phyloP scores from a whole-genome alignment of 2,329 filamentous ascomycete species.

The Fusarium nelsonii region DNA sequence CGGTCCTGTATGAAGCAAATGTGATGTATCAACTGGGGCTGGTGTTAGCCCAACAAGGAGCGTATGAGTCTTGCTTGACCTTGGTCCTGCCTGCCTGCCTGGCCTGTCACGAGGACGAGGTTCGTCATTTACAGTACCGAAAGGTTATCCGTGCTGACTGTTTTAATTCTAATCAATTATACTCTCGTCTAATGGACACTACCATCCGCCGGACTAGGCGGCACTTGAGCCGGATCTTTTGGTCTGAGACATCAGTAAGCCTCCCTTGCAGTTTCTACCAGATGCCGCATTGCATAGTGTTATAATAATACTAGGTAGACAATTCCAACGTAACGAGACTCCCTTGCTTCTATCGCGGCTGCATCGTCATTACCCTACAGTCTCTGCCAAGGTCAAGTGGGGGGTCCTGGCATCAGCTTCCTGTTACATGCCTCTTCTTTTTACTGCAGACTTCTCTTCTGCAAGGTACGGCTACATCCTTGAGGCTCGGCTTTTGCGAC shows the following conservation, averaged over 20 bases:
- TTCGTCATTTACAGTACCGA: not conserved
- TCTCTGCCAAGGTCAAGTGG: conserved; percentile 6
- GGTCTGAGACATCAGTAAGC: conserved; percentile 2
- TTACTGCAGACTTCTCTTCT: conserved; percentile 6
- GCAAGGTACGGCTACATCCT: conserved; percentile 40
- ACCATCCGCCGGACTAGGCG: conserved; percentile 13
- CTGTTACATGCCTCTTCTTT: not conserved
- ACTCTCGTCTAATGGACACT: conserved; percentile 16
- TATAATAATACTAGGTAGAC: not conserved
- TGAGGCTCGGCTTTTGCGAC: conserved; percentile 3
- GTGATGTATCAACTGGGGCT: conserved; percentile 32
- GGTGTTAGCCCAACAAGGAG: conserved; percentile 15
- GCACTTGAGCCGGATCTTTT: conserved; percentile 14
- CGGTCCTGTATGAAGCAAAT: not conserved
- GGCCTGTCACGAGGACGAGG: not conserved
- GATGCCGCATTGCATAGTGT: conserved; percentile 12
- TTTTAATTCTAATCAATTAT: not conserved
- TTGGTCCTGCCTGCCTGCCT: not conserved
- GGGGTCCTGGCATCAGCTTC: conserved; percentile 17
- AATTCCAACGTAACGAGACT: not conserved
- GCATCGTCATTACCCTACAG: conserved; percentile 6
- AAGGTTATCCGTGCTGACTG: not conserved
- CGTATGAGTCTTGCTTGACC: not conserved
- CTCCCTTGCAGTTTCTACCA: conserved; percentile 34
- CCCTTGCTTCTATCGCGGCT: conserved; percentile 28